Conservation (phyloP, 2,329 filamentous ascomycete genomes). For the Colletotrichum zoysiae region DNA sequence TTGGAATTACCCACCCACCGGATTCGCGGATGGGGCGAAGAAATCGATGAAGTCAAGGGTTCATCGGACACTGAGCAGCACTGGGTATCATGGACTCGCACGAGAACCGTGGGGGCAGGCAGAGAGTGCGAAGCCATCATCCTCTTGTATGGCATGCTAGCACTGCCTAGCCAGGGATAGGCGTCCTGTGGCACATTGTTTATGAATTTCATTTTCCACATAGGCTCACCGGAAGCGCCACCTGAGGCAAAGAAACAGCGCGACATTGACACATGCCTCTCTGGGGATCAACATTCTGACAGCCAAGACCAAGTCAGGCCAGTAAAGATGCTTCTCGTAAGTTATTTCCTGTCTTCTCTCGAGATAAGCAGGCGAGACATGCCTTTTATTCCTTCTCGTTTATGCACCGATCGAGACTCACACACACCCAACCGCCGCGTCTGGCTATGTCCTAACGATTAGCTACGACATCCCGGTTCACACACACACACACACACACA, state of each 20-base stretch:
- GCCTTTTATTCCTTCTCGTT: not conserved
- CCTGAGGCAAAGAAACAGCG: not conserved
- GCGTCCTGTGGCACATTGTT: not conserved
- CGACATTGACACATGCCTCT: slow-evolving; percentile 26
- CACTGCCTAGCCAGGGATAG: not conserved
- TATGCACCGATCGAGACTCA: not conserved
- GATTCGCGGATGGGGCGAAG: not conserved
- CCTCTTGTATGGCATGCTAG: not conserved
- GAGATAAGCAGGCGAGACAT: not conserved
- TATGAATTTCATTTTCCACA: too few relatives aligned
- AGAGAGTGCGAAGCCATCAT: not conserved
- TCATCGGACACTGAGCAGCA: not conserved
- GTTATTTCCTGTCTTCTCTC: not conserved
- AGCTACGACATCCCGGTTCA: slow-evolving; percentile 24
- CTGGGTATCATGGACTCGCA: too few relatives aligned
- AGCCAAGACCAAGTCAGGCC: slow-evolving; percentile 15
- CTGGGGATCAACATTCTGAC: not conserved
- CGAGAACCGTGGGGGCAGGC: too few relatives aligned
- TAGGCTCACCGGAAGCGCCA: not conserved
- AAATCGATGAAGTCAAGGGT: not conserved
- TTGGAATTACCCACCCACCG: not conserved
- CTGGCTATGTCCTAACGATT: not conserved
- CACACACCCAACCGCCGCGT: not conserved
- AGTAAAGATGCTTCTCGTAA: slow-evolving; percentile 1
- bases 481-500: not conserved